These are phyloP conservation scores for Pseudopyricularia javanii DNA, from an alignment of 2,329 filamentous ascomycete genomes.

Conservation along the genomic window DNA sequence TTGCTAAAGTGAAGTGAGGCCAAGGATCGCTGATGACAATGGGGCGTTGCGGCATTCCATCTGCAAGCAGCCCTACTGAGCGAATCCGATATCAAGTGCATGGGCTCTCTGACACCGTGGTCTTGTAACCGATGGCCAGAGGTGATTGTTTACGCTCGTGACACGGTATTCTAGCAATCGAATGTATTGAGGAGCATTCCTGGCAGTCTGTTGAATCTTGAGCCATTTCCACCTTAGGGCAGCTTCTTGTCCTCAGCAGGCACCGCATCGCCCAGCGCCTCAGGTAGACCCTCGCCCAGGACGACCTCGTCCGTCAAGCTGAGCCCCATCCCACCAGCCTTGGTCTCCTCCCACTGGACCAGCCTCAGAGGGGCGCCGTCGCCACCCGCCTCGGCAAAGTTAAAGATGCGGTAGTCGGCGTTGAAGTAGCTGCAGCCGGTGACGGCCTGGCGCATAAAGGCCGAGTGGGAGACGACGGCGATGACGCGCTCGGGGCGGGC, in stretches of 20 bases:
- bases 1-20: not conserved
- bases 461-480: constrained; percentile 53
- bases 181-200: not conserved
- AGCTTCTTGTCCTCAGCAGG: not conserved
- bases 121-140: not conserved
- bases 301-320: not conserved
- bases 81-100: constrained; percentile 1
- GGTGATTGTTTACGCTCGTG: constrained; percentile 3
- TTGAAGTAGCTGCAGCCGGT: constrained; percentile 45
- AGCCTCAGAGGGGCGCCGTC: constrained; percentile 5
- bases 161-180: not conserved
- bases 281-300: not conserved
- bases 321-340: not conserved
- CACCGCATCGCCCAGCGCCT: not conserved
- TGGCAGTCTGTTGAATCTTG: not conserved
- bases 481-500: constrained; percentile 46
- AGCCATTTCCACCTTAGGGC: not conserved
- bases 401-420: constrained; percentile 52
- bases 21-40: constrained; percentile 3
- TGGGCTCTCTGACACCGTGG: constrained; percentile 2
- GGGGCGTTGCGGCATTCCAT: constrained; percentile 1
- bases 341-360: constrained; percentile 1
- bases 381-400: constrained; percentile 24
- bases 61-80: constrained; percentile 2
- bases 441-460: constrained; percentile 46